Percentiles rank a stretch among this genome's conserved stretches.
These are phyloP conservation scores for Pyrenopolyporus hunteri DNA, from an alignment of 495 filamentous ascomycete species.

Conservation along the genomic window DNA sequence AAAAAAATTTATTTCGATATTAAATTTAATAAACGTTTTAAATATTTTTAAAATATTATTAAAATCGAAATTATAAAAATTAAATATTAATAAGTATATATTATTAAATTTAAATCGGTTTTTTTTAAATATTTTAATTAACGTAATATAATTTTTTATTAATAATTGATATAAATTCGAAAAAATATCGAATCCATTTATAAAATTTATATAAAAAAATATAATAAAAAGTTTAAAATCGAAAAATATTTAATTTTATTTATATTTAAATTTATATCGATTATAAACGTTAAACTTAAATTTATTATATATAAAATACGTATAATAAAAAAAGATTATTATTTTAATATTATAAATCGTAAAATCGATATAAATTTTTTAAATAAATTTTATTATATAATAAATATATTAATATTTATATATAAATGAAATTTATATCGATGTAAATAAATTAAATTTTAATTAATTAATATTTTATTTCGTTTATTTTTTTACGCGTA, in stretches of 20 bases:
- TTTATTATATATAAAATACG: not conserved
- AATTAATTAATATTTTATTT: not conserved
- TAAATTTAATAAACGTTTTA: not conserved
- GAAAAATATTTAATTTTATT: not conserved
- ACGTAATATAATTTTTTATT: not conserved
- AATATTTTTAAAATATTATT: not conserved
- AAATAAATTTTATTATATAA: not conserved
- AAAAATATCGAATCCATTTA: not conserved
- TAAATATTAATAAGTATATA: not conserved
- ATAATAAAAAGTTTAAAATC: not conserved
- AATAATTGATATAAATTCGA: not conserved
- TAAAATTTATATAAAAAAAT: no score
- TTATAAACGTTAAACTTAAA: not conserved
- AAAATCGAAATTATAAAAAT: not conserved
- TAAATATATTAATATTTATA: not conserved
- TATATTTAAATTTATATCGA: not conserved
- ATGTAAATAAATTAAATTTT: not conserved
- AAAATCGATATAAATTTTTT: not conserved
- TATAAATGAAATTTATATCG: not conserved
- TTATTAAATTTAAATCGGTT: not conserved
- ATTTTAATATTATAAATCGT: not conserved
- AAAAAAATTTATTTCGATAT: not conserved
- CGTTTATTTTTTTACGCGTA: no score
- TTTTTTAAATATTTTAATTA: not conserved
- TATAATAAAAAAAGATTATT: not conserved